Conservation (phyloP, 2,329 filamentous ascomycete genomes). For the Beauveria brongniartii region DNA sequence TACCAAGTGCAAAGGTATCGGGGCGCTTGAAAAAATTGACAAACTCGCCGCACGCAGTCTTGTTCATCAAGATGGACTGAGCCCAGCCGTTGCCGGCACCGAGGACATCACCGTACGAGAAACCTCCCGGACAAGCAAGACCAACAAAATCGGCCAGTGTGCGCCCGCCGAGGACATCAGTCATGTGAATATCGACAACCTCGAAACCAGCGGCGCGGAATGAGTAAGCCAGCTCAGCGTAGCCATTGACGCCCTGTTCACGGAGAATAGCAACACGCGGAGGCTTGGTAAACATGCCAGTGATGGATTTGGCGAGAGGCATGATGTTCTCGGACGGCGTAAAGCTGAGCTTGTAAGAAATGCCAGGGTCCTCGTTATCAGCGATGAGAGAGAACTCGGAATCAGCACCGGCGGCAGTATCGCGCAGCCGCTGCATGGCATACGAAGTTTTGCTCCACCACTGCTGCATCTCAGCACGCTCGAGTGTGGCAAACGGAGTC, state of each 20-base stretch:
- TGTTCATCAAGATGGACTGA: conserved; percentile 82
- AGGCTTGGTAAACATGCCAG: conserved; percentile 44
- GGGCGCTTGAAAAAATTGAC: conserved; percentile 75
- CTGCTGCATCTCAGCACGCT: conserved; percentile 68
- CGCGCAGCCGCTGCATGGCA: conserved; percentile 82
- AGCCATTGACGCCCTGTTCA: conserved; percentile 91
- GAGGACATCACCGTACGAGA: conserved; percentile 80
- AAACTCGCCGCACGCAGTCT: conserved; percentile 68
- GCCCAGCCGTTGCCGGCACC: conserved; percentile 97
- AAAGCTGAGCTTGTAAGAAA: conserved; percentile 77
- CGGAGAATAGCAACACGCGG: conserved; percentile 85
- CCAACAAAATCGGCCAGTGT: conserved; percentile 79
- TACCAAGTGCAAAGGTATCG: conserved; percentile 86
- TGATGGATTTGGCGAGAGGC: conserved; percentile 43
- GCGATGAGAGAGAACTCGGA: conserved; percentile 68
- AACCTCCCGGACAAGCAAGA: conserved; percentile 90
- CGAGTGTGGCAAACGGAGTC: conserved; percentile 58
- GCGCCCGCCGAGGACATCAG: conserved; percentile 72
- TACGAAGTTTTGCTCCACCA: conserved; percentile 85
- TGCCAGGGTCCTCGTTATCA: conserved; percentile 70
- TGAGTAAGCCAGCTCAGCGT: conserved; percentile 96
- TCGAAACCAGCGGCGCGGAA: conserved; percentile 89
- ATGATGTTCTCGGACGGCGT: conserved; percentile 70
- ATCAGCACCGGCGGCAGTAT: conserved; percentile 82
- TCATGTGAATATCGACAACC: conserved; percentile 94